Evolutionary conservation across 2,329 filamentous ascomycete genomes (phyloP).

Genomic region (Sclerotinia trifoliorum): DNA sequence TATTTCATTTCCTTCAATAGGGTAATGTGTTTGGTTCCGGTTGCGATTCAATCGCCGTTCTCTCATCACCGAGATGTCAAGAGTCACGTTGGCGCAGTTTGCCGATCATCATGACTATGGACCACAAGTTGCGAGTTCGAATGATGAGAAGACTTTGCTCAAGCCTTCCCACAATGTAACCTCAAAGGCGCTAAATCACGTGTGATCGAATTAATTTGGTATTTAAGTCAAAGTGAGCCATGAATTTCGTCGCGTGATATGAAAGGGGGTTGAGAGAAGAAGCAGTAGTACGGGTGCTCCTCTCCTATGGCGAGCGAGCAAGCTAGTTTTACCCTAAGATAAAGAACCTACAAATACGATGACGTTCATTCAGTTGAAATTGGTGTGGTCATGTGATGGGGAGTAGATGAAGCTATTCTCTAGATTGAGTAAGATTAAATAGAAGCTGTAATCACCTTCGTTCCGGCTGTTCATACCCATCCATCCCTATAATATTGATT

Average conservation of each 20-base stretch:
- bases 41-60: not conserved
- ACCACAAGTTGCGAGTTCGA: not conserved
- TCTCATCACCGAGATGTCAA: not conserved
- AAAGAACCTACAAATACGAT: too few relatives aligned
- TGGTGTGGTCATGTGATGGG: too few relatives aligned
- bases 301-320: not conserved
- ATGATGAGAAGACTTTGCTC: not conserved
- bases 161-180: not conserved
- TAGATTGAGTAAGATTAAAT: not conserved
- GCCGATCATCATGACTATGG: not conserved
- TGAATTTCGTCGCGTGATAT: not conserved
- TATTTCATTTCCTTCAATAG: not conserved
- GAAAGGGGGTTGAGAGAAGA: not conserved
- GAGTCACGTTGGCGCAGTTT: not conserved
- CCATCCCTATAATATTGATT: too few relatives aligned
- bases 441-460: too few relatives aligned
- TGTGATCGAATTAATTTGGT: not conserved
- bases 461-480: too few relatives aligned
- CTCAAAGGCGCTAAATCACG: not conserved
- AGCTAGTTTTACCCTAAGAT: too few relatives aligned
- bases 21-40: not conserved
- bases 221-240: not conserved
- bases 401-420: not conserved
- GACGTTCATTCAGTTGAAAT: too few relatives aligned
- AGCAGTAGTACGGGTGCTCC: too few relatives aligned